Evolutionary conservation across 495 filamentous ascomycete genomes (phyloP).

Genomic region (Pyronema domesticum): DNA sequence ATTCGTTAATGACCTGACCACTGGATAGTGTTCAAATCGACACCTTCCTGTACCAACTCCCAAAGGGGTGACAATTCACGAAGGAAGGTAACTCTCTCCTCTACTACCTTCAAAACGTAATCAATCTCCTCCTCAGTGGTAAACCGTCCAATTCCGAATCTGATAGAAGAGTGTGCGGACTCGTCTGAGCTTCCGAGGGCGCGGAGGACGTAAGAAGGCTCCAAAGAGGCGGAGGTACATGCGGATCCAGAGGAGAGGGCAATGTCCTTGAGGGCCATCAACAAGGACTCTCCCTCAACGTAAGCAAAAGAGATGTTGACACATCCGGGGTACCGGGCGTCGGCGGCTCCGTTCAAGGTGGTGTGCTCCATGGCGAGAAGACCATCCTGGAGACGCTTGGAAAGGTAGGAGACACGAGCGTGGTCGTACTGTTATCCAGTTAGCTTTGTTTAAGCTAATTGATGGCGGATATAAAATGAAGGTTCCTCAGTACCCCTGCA

Average conservation of each 20-base stretch:
- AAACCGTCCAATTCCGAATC: constrained; percentile 93
- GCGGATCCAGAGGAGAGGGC: constrained; percentile 91
- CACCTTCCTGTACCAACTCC: constrained; percentile 94
- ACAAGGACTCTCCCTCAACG: constrained; percentile 88
- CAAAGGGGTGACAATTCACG: constrained; percentile 90
- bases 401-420: constrained; percentile 62
- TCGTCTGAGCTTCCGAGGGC: constrained; percentile 91
- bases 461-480: not conserved
- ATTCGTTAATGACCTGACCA: constrained; percentile 70
- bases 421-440: constrained; percentile 56
- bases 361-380: constrained; percentile 85
- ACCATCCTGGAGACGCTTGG: constrained; percentile 62
- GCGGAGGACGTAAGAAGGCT: constrained; percentile 88
- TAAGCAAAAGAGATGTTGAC: constrained; percentile 98
- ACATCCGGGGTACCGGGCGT: constrained; percentile 81
- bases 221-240: constrained; percentile 89
- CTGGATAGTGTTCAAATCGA: constrained; percentile 90
- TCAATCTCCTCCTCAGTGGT: constrained; percentile 92
- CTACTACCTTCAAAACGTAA: constrained; percentile 89
- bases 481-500: constrained; percentile 13
- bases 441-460: not conserved
- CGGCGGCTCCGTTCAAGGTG: constrained; percentile 66
- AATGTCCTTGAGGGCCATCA: constrained; percentile 98
- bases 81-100: constrained; percentile 74
- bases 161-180: constrained; percentile 91